phyloP scores from a whole-genome alignment of 192 early-diverging fungal species.

The Dissophora globulifera region DNA sequence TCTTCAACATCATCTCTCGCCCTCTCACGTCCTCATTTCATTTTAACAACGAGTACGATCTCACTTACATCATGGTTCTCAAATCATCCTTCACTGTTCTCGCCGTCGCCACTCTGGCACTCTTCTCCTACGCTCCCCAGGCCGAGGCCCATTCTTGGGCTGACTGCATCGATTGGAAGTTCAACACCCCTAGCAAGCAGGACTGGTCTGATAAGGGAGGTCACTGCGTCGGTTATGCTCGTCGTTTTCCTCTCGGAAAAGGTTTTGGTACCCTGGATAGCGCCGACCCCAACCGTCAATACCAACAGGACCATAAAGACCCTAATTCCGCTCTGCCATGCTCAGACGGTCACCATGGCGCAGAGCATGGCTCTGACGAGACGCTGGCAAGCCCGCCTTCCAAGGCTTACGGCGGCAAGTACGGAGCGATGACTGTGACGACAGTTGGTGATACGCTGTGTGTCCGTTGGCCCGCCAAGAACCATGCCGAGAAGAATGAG shows the following conservation, averaged over 20 bases:
- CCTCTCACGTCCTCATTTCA: neutral
- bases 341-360: slow-evolving; percentile 16
- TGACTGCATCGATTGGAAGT: slow-evolving; percentile 44
- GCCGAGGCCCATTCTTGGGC: slow-evolving; percentile 46
- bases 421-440: slow-evolving; percentile 26
- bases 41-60: neutral
- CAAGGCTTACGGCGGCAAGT: slow-evolving; percentile 34
- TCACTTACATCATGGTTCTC: slow-evolving; percentile 21
- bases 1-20: too few species aligned
- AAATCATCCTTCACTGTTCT: slow-evolving; percentile 37
- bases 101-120: slow-evolving; percentile 31
- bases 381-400: slow-evolving; percentile 22
- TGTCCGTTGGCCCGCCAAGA: slow-evolving; percentile 48
- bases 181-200: slow-evolving; percentile 14
- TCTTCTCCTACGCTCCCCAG: slow-evolving; percentile 32
- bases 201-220: slow-evolving; percentile 26
- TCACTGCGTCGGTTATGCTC: slow-evolving; percentile 29
- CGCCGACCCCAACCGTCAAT: slow-evolving; percentile 20
- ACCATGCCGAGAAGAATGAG: slow-evolving; percentile 27
- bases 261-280: slow-evolving; percentile 20
- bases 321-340: slow-evolving; percentile 16
- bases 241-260: slow-evolving; percentile 34
- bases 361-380: slow-evolving; percentile 25
- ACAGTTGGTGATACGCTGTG: slow-evolving; percentile 27
- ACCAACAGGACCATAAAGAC: slow-evolving; percentile 30